Conservation (phyloP, 2,329 filamentous ascomycete species). For the Fusarium pseudocircinatum region DNA sequence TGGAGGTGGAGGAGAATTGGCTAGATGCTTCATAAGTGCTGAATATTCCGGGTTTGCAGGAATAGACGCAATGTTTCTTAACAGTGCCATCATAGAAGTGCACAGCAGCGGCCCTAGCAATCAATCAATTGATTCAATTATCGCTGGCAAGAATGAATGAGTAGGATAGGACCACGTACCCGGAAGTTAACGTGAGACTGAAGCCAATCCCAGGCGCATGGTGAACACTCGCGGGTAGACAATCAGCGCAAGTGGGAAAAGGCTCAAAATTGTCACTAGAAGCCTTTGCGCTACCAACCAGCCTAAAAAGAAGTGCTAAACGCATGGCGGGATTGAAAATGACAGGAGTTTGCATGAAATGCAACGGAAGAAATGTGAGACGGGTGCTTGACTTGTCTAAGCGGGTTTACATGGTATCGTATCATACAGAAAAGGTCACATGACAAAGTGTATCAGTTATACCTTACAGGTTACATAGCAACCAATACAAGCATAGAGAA, state of each 20-base stretch:
- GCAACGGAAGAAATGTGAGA: accelerated
- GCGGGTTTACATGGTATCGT: too few species aligned
- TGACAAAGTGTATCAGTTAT: not conserved
- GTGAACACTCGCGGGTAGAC: not conserved
- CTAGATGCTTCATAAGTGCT: conserved; percentile 4
- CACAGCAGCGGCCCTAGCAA: not conserved
- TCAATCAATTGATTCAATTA: accelerated
- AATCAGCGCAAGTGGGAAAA: not conserved
- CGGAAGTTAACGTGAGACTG: not conserved
- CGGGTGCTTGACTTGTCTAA: not conserved
- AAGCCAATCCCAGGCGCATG: not conserved
- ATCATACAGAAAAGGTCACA: not conserved
- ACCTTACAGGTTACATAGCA: too few species aligned
- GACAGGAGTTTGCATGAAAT: accelerated
- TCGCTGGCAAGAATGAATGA: not conserved
- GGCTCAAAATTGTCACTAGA: not conserved
- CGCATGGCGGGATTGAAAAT: not conserved
- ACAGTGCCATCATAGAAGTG: not conserved
- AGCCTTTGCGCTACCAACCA: not conserved
- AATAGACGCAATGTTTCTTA: not conserved
- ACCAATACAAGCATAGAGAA: not conserved
- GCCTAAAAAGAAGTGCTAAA: not conserved
- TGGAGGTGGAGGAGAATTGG: not conserved
- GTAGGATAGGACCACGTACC: not conserved
- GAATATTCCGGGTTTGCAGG: not conserved